These are phyloP conservation scores for Incumbomyces delicatus DNA, from an alignment of 2,329 filamentous ascomycete genomes.

Conservation along the genomic window DNA sequence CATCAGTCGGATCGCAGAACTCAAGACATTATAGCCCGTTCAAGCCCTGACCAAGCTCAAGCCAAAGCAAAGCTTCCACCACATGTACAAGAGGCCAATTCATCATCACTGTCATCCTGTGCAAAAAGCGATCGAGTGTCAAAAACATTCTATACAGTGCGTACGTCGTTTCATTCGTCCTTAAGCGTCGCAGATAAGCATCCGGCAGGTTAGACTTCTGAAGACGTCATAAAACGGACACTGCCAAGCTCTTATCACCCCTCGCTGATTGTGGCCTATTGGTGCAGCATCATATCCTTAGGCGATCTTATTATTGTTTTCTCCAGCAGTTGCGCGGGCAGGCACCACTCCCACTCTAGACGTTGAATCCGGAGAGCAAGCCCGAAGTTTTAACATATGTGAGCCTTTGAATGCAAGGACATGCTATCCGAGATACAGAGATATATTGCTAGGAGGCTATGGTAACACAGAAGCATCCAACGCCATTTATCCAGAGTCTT, in stretches of 20 bases:
- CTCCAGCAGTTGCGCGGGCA: background rate
- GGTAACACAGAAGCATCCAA: background rate
- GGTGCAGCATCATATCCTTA: slow-evolving; percentile 23
- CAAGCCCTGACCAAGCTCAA: no score
- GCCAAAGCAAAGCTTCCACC: no score
- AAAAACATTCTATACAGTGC: no score
- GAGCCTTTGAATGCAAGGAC: background rate
- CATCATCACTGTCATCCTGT: no score
- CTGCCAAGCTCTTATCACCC: slow-evolving; percentile 1
- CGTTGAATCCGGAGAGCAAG: background rate
- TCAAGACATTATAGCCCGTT: no score
- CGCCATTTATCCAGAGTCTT: background rate
- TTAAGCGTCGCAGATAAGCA: background rate
- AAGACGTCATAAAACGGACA: background rate
- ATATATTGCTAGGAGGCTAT: background rate
- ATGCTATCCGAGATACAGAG: background rate
- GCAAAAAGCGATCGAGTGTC: no score
- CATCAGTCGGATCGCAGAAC: no score
- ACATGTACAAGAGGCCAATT: no score
- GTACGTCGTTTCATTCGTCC: background rate
- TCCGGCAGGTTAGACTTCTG: background rate
- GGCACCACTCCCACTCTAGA: background rate
- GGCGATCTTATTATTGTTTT: slow-evolving; percentile 21
- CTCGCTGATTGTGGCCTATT: slow-evolving; percentile 18
- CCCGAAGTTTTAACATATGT: background rate